These are phyloP conservation scores for Chrysochromulina parva DNA, from an alignment of 78 protist genomes.

Conservation along the genomic window DNA sequence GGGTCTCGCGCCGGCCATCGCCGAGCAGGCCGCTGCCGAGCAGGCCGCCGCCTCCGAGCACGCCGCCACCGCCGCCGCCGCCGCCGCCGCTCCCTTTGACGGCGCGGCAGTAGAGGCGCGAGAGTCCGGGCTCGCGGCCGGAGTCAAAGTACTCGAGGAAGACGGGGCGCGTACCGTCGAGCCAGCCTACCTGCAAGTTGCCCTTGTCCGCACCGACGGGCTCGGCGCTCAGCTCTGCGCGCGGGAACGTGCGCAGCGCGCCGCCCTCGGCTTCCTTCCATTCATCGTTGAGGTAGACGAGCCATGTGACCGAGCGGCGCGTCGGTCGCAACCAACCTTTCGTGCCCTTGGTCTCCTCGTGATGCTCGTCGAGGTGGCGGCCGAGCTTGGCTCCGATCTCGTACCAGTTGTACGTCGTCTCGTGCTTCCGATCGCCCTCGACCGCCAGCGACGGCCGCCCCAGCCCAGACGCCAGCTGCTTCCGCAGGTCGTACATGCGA, in stretches of 20 bases:
- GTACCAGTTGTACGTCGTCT: not conserved
- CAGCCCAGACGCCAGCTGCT: not conserved
- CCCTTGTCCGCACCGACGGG: not conserved
- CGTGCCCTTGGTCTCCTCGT: not conserved
- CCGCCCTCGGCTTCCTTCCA: not conserved
- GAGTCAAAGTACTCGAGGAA: not conserved
- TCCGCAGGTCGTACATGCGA: not conserved
- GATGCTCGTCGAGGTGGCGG: conserved; percentile 1
- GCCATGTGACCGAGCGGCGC: conserved; percentile 18
- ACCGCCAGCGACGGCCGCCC: not conserved
- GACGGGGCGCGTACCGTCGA: not conserved
- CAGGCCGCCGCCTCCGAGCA: not conserved
- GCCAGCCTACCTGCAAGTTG: conserved; percentile 13
- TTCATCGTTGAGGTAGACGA: not conserved
- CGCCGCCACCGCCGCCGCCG: not conserved
- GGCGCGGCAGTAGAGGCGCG: not conserved
- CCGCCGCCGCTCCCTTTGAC: too few species aligned
- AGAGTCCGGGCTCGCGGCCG: not conserved
- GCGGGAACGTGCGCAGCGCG: not conserved
- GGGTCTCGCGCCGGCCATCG: not conserved
- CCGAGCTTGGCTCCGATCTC: not conserved
- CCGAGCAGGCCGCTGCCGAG: too few species aligned
- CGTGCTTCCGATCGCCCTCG: not conserved
- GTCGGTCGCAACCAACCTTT: not conserved
- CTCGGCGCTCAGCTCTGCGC: not conserved